These are phyloP conservation scores for Colletotrichum tabaci DNA, from an alignment of 2,329 filamentous ascomycete species.

Conservation along the genomic window DNA sequence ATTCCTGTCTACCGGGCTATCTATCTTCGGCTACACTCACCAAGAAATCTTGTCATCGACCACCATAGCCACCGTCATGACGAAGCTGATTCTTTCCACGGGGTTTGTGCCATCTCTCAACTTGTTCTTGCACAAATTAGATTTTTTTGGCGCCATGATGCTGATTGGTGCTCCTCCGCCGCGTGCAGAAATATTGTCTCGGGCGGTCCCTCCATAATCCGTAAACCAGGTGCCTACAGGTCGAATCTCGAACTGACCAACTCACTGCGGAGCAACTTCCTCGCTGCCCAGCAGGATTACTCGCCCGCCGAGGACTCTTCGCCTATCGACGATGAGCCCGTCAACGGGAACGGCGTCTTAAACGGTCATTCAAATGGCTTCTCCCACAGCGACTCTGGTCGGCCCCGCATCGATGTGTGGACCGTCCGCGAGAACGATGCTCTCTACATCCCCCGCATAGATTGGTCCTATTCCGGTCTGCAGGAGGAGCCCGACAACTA, in stretches of 20 bases:
- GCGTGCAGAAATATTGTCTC: slow-evolving; percentile 82
- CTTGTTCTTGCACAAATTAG: slow-evolving; percentile 24
- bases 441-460: slow-evolving; percentile 84
- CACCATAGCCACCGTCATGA: slow-evolving; percentile 61
- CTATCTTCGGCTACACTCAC: slow-evolving; percentile 1
- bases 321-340: slow-evolving; percentile 46
- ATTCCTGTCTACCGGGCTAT: background rate
- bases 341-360: slow-evolving; percentile 51
- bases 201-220: slow-evolving; percentile 85
- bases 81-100: slow-evolving; percentile 88
- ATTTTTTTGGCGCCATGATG: slow-evolving; percentile 44
- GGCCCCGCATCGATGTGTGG: slow-evolving; percentile 69
- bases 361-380: slow-evolving; percentile 48
- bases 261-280: slow-evolving; percentile 87
- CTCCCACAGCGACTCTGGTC: slow-evolving; percentile 48
- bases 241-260: slow-evolving; percentile 95
- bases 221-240: slow-evolving; percentile 81
- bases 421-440: slow-evolving; percentile 71
- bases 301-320: slow-evolving; percentile 48
- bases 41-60: background rate
- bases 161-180: slow-evolving; percentile 41
- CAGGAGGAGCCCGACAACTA: slow-evolving; percentile 88
- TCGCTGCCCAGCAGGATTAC: slow-evolving; percentile 78
- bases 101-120: slow-evolving; percentile 71
- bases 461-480: slow-evolving; percentile 79